Conservation (phyloP, 2,329 filamentous ascomycete genomes). For the Aureobasidium subglaciale region DNA sequence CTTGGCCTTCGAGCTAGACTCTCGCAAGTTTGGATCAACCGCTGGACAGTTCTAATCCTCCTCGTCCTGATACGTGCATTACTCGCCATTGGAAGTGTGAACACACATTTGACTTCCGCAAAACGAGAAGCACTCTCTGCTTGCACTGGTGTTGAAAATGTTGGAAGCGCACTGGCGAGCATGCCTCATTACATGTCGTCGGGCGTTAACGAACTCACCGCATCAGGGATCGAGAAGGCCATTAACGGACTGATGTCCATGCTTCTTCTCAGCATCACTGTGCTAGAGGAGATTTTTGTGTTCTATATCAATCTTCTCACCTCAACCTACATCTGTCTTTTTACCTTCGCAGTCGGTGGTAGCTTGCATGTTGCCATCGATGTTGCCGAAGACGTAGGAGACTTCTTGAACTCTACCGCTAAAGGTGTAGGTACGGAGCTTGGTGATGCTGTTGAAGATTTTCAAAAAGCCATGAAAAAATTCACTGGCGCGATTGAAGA, state of each 20-base stretch:
- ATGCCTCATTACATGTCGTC: constrained; percentile 93
- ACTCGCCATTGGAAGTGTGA: constrained; percentile 64
- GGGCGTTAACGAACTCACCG: constrained; percentile 81
- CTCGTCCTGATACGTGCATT: constrained; percentile 78
- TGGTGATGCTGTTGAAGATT: constrained; percentile 33
- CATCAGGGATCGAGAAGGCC: constrained; percentile 69
- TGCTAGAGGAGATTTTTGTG: constrained; percentile 77
- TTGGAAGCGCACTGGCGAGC: constrained; percentile 92
- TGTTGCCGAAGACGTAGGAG: constrained; percentile 53
- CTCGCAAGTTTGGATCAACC: constrained; percentile 95
- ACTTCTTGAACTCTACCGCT: constrained; percentile 54
- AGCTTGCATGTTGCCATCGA: constrained; percentile 64
- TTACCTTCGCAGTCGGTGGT: constrained; percentile 74
- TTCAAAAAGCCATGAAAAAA: constrained; percentile 49
- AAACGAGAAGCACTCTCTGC: constrained; percentile 77
- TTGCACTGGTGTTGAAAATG: constrained; percentile 84
- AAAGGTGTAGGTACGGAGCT: constrained; percentile 51
- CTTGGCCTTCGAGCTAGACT: constrained; percentile 81
- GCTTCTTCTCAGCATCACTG: constrained; percentile 71
- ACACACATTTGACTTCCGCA: constrained; percentile 67
- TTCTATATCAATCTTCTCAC: constrained; percentile 91
- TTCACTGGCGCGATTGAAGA: constrained; percentile 46
- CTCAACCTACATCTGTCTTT: constrained; percentile 82
- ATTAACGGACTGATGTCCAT: constrained; percentile 73
- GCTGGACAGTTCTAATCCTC: constrained; percentile 86